Base-by-base conservation (phyloP, 768 basidiomycete species). In the Sistotremastrum suecicum region DNA sequence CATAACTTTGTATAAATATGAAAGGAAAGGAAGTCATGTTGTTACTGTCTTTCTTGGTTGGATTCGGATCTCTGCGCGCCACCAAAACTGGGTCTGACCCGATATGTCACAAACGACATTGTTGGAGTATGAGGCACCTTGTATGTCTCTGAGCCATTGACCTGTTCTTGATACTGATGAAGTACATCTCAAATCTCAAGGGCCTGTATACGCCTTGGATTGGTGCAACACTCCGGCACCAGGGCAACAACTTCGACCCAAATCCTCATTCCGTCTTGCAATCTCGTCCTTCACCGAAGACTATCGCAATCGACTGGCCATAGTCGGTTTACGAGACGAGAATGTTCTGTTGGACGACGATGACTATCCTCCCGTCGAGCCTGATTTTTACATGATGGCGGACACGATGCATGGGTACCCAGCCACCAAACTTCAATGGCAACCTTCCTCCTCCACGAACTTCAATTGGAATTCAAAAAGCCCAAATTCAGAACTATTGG, bases 401-500 rank as follows among this genome's bases (percentile, higher is more conserved):
- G 80, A 86, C 53, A 77, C 81, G 1, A 74, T 78, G 51, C 85
- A 95, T 52, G 83, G 86, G 39, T 97, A 94, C 65, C 95, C 95
- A 11, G 87, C 89, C 7, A 97, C 91, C 9, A 83, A 79, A 60
- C 63, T 97, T 41, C 89, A 84, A 56, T 98, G 91, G 86, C 90
- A 95, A 53, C 95, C 95, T 11, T 71, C 74, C 3, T 73, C 75
- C 30, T 70, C 84, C 20, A 64, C 70, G 32, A 71, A 67, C 39
- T 74, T 76, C 58, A 60, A 68, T 38, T 86, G 86, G 83, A 68
- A 75, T 5, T 76, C 78, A 60, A 85, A 80, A 60, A 69, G 73
- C 3, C 63, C 70, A 5, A 63, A 66, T 41, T 71, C 83, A 41
- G 95, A 99, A 62, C 64, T 95, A 41, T 68, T 99, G 6, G 94